Conservation (phyloP, 352 stramenopile species). For the Globisporangium mamillatum region DNA sequence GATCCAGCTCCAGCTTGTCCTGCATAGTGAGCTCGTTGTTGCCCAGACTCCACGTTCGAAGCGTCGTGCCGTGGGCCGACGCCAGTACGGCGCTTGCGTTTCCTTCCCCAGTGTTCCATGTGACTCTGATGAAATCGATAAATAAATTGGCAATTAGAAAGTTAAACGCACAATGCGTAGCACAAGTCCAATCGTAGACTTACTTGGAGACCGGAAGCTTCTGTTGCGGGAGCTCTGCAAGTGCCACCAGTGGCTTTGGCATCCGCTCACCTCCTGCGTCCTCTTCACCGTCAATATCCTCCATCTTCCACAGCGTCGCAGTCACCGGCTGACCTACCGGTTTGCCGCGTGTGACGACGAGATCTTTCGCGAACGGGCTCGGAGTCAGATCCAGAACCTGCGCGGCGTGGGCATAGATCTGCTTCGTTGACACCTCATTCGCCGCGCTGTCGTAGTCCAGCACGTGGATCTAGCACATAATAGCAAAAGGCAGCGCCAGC, state of each 20-base stretch:
- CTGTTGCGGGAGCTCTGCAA: conserved; percentile 39
- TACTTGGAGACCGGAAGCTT: conserved; percentile 49
- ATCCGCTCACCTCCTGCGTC: conserved; percentile 12
- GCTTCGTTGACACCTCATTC: conserved; percentile 35
- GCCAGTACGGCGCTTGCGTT: conserved; percentile 24
- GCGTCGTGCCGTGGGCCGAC: conserved; percentile 40
- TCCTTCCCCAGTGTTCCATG: conserved; percentile 37
- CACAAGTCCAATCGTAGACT: background rate
- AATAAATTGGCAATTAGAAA: background rate
- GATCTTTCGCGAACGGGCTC: conserved; percentile 40
- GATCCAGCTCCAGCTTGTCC: conserved; percentile 48
- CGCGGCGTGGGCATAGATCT: conserved; percentile 41
- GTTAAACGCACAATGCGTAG: background rate
- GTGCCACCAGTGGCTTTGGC: conserved; percentile 28
- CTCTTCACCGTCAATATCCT: conserved; percentile 17
- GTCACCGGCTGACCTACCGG: conserved; percentile 26
- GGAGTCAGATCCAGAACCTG: conserved; percentile 53
- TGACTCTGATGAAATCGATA: conserved; percentile 24
- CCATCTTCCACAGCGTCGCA: conserved; percentile 54
- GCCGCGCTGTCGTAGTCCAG: conserved; percentile 48
- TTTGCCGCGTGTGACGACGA: conserved; percentile 61
- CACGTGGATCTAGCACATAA: conserved; percentile 40
- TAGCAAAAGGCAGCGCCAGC: background rate
- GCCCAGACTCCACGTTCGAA: conserved; percentile 55
- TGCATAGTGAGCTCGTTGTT: conserved; percentile 31